Base-by-base conservation (phyloP, 2,329 filamentous ascomycete genomes). In the Xylariaceae sp. region DNA sequence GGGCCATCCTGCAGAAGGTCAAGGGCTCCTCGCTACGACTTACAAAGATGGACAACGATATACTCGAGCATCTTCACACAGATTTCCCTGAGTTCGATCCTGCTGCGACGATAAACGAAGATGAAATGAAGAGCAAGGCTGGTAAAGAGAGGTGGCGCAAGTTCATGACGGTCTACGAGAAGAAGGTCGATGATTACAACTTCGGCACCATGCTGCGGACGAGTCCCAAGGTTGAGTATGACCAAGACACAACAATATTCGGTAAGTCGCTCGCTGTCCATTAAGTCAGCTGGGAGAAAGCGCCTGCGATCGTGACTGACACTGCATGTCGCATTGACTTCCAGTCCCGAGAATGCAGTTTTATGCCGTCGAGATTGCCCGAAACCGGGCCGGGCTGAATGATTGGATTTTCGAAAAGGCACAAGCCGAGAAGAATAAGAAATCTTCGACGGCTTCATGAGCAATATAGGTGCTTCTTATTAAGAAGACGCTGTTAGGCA, bases 151-250 rank as follows among this genome's bases (percentile, higher is more conserved):
- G 82, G 70, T 99, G 94, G 94, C 85, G 94, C 66, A 88, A 87
- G 61, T 99, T 96, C 76, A 88, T 96, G 81, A 92, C 88, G 80
- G 77, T 80, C 58, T 99, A 96, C 71, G 91, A 97, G 76, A 92
- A 95, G 73, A 92, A 83, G 74, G 78, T 99, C n/a, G 87, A 94
- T 60, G 95, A 99, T 74, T 99, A 86, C 79, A 99, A 96, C 78
- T 99, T 96, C 72, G 94, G 94, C 52, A 96, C 94, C 32, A 92
- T 99, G 81, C 71, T 99, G 65, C 84, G 94, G 54, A 80, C 83
- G 53, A 88, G 81, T 67, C 80, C 90, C 36, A 89, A 88, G 65
- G 83, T 73, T 49, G 92, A 96, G 72, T 97, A 99, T 70, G 89
- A 86, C 49, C 79, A 95, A 74, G 79, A 95, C 53, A 89, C 87